Conservation (phyloP, 768 basidiomycete genomes). For the Pulveroboletus sp. region DNA sequence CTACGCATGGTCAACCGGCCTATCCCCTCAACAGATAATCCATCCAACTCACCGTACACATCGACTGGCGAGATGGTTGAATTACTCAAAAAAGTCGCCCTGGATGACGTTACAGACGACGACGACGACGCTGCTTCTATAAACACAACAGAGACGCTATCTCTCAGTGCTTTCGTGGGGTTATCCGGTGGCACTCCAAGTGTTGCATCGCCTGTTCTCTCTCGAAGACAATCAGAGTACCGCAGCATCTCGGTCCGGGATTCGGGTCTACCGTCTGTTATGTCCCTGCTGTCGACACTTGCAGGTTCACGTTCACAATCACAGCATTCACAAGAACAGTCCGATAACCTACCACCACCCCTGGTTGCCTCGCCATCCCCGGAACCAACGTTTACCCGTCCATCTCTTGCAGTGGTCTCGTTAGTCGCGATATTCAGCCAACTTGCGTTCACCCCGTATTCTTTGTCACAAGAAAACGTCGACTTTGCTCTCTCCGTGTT, state of each 20-base stretch:
- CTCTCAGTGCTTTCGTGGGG: constrained; percentile 30
- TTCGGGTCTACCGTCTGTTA: constrained; percentile 51
- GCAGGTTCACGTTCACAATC: constrained; percentile 61
- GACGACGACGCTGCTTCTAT: constrained; percentile 43
- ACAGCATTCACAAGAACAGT: constrained; percentile 41
- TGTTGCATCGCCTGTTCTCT: constrained; percentile 49
- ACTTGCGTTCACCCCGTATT: constrained; percentile 64
- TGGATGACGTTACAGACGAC: constrained; percentile 33
- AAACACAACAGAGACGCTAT: constrained; percentile 38
- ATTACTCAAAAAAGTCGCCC: constrained; percentile 40
- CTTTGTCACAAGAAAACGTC: constrained; percentile 44
- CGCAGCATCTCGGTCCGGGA: constrained; percentile 41
- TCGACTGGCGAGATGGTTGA: constrained; percentile 33
- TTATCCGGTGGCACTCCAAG: constrained; percentile 31
- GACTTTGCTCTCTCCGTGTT: constrained; percentile 54
- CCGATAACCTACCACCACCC: constrained; percentile 30
- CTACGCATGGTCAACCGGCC: constrained; percentile 44
- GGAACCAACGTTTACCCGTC: constrained; percentile 37
- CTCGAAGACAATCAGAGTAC: constrained; percentile 58
- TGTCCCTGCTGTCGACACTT: constrained; percentile 63
- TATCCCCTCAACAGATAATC: constrained; percentile 7
- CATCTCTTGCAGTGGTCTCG: constrained; percentile 58
- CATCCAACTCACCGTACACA: constrained; percentile 18
- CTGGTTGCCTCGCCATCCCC: constrained; percentile 25
- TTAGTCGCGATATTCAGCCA: constrained; percentile 66